Percentiles rank a stretch among this genome's conserved stretches.
Evolutionary conservation across 202 grass and related monocot species (phyloP).

Genomic region (Saccharum hybrid): DNA sequence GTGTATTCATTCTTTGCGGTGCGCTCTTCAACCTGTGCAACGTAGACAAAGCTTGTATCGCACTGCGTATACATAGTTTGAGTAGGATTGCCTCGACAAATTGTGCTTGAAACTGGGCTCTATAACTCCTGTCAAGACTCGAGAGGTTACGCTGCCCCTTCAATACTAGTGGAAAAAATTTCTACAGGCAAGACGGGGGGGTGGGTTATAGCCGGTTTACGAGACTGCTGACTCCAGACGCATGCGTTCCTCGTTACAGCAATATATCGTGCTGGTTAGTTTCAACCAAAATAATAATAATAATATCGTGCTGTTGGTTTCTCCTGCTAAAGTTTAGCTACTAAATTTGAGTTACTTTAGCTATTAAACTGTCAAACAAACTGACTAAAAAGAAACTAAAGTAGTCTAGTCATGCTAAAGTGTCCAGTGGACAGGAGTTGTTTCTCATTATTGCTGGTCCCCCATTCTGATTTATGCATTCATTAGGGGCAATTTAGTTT

Average conservation of each 20-base stretch:
- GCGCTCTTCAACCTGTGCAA: conserved; percentile 32
- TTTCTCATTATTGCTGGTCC: too few relatives aligned
- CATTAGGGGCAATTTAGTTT: too few relatives aligned
- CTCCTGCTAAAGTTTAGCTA: too few relatives aligned
- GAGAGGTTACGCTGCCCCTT: neutral
- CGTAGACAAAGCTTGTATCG: conserved; percentile 38
- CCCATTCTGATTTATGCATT: too few relatives aligned
- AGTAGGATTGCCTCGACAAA: conserved; percentile 32
- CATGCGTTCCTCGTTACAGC: neutral
- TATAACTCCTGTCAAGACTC: neutral
- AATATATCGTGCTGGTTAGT: neutral
- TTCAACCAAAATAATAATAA: too few relatives aligned
- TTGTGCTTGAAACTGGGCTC: conserved; percentile 15
- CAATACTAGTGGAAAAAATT: neutral
- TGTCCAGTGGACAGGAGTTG: too few relatives aligned
- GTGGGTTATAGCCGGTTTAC: neutral
- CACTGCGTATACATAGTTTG: conserved; percentile 31
- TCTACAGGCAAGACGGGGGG: neutral
- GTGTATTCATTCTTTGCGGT: conserved; percentile 52
- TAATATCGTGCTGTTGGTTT: too few relatives aligned
- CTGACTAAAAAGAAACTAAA: too few relatives aligned
- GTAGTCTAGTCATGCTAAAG: too few relatives aligned
- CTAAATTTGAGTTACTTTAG: too few relatives aligned
- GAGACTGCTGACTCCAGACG: neutral
- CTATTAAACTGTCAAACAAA: too few relatives aligned